phyloP scores from a whole-genome alignment of 1,284 basidiomycete species.

The Papiliotrema flavescens region DNA sequence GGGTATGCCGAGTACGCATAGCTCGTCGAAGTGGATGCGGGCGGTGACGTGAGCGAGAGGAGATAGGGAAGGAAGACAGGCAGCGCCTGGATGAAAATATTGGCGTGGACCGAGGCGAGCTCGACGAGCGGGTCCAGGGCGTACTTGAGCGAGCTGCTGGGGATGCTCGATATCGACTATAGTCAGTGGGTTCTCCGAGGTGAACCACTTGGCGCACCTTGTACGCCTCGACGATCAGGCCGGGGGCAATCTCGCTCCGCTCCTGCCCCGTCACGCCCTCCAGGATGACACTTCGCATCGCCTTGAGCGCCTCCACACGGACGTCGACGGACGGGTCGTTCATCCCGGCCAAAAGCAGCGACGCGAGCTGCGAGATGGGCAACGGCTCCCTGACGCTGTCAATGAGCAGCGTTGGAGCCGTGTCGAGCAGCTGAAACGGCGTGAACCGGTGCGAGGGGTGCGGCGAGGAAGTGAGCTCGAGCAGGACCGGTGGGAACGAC shows the following conservation, averaged over 20 bases:
- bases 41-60: slow-evolving; percentile 31
- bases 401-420: slow-evolving; percentile 32
- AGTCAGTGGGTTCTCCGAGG: not conserved
- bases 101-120: slow-evolving; percentile 62
- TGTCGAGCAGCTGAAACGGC: slow-evolving; percentile 37
- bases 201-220: slow-evolving; percentile 18
- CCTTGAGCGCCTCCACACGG: slow-evolving; percentile 40
- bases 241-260: slow-evolving; percentile 24
- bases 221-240: slow-evolving; percentile 27
- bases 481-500: slow-evolving; percentile 30
- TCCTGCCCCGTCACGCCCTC: slow-evolving; percentile 30
- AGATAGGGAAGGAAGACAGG: slow-evolving; percentile 63
- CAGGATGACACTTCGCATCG: slow-evolving; percentile 30
- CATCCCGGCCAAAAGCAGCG: slow-evolving; percentile 35
- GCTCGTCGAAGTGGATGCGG: slow-evolving; percentile 11
- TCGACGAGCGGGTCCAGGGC: slow-evolving; percentile 64
- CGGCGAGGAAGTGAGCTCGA: slow-evolving; percentile 30
- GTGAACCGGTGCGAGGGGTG: slow-evolving; percentile 42
- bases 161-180: slow-evolving; percentile 20
- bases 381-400: slow-evolving; percentile 28
- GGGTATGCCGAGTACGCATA: slow-evolving; percentile 31
- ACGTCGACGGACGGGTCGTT: slow-evolving; percentile 40
- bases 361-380: slow-evolving; percentile 28
- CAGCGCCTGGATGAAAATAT: slow-evolving; percentile 65
- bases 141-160: slow-evolving; percentile 22